Base-by-base conservation (phyloP, 129 eudicot species). In the Lonicera japonica region DNA sequence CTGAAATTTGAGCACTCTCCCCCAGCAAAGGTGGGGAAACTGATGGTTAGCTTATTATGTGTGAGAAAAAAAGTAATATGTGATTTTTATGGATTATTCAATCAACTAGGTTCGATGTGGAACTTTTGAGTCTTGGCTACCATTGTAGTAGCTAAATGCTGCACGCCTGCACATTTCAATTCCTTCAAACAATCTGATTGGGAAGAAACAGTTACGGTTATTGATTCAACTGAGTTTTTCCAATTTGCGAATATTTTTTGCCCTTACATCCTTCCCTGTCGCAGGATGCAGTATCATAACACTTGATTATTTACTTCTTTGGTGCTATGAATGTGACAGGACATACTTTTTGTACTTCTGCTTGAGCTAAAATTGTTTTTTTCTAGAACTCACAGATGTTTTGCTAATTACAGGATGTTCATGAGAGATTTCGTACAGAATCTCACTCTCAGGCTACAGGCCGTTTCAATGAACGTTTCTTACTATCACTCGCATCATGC, bases 391-490 rank as follows among this genome's bases (percentile, higher is more conserved):
- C 69, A 36, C 21, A 20, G 70, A 60, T 56, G 56, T 46, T 59
- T 73, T 47, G 60, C 58, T 75, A 56, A 48, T 50, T 68, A 53
- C 86, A 90, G 97, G 98, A 92, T 79, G 98, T 87, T 69, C 96
- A 87, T 67, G 90, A 92, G 66, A 87, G 95, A 66, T 92, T 82
- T 59, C 90, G 91, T 38, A 92, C 98, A 51, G 95, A 83, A 78
- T 92, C 98, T 63, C 98, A 92, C 68, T 61, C 88, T 21, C 70
- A 73, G 73, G 79, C 90, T 52, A 64, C 90, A 52, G 98, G 95
- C 29, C 95, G 98, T 61, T 92, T 92, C 70, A 92, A 92, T 74
- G 98, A 92, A 70, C 95, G 95, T 5, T 91, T 91, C 67, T 61
- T 92, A 50, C 85, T 92, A 56, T 92, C 98, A 12, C 83, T 92